Evolutionary conservation across 139 green algal genomes (phyloP), one percentile per base, ranked within the genome.

Genomic region (Auxenochlorella protothecoides): DNA sequence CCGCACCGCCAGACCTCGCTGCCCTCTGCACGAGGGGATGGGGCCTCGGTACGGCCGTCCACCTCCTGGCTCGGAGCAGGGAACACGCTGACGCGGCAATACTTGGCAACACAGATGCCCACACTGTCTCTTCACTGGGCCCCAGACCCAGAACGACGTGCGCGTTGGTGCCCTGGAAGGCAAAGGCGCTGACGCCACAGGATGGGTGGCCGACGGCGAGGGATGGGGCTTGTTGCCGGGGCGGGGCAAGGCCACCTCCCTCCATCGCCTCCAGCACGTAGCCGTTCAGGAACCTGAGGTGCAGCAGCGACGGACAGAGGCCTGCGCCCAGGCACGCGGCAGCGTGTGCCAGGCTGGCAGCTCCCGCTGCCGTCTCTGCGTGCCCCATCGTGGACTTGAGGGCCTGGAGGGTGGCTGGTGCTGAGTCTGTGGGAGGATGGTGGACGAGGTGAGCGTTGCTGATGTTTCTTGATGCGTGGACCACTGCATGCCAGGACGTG

Each of bases 131-230:
- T 44, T 44, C 5, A 14, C 52, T 54, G 13, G 5, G 56, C 4
- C 60, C 12, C 44, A 57, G 55, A 5, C 7, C 27, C 27, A 85
- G 53, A 5, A 83, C 27, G 16, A 71, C 65, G 54, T 87, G 80
- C 13, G 80, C 68, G 68, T 86, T 87, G 62, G 76, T 87, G 65
- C 82, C 80, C 72, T 95, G 88, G 78, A 91, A 95, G 3, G 88
- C 85, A 73, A 92, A 93, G 3, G 82, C 83, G 75, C 77, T 89
- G 14, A 92, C 78, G 54, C 82, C 85, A 4, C 59, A 69, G 7
- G 62, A 44, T 44, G 27, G 27, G 27, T 44, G 27, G 27, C 27
- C 27, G 27, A 44, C 27, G 27, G 27, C 27, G 27, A 44, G 27
- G 27, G 27, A 44, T 44, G 27, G 27, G 27, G 27, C 27, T 44